Percentiles rank a stretch among this genome's conserved stretches.
Evolutionary conservation across 1,139 yeast genomes (phyloP).

Genomic region (Taphrina flavorubra): DNA sequence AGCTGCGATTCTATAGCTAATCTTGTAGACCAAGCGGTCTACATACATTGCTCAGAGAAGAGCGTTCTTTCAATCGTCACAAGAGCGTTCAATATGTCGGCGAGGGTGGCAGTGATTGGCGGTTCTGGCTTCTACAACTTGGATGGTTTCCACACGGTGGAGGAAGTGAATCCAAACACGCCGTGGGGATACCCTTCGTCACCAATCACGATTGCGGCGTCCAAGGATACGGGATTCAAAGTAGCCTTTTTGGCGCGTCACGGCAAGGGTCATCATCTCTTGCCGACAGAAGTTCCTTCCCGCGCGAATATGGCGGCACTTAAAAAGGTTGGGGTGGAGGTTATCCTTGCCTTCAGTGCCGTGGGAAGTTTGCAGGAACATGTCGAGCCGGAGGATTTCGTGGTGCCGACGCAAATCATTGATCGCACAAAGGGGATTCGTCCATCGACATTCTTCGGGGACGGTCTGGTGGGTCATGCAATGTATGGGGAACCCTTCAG

Average conservation of each 20-base stretch:
- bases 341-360: conserved; percentile 90
- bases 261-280: conserved; percentile 83
- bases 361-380: conserved; percentile 93
- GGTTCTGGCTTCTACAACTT: conserved; percentile 97
- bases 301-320: conserved; percentile 96
- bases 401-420: conserved; percentile 90
- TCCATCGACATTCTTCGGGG: conserved; percentile 85
- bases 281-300: conserved; percentile 91
- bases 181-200: conserved; percentile 99
- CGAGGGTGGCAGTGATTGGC: conserved; percentile 65
- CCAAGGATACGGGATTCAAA: conserved; percentile 74
- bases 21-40: too few species aligned
- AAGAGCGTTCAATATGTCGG: conserved; percentile 4
- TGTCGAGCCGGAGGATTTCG: conserved; percentile 92
- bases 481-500: conserved; percentile 93
- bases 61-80: too few species aligned
- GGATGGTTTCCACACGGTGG: conserved; percentile 62
- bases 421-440: conserved; percentile 97
- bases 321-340: conserved; percentile 82
- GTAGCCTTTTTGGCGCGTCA: conserved; percentile 96
- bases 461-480: conserved; percentile 95
- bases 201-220: conserved; percentile 84
- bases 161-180: conserved; percentile 41
- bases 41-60: too few species aligned
- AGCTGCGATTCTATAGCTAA: too few species aligned